These are phyloP conservation scores for Coemansia sp. DNA, from an alignment of 192 early-diverging fungal species.

Conservation along the genomic window DNA sequence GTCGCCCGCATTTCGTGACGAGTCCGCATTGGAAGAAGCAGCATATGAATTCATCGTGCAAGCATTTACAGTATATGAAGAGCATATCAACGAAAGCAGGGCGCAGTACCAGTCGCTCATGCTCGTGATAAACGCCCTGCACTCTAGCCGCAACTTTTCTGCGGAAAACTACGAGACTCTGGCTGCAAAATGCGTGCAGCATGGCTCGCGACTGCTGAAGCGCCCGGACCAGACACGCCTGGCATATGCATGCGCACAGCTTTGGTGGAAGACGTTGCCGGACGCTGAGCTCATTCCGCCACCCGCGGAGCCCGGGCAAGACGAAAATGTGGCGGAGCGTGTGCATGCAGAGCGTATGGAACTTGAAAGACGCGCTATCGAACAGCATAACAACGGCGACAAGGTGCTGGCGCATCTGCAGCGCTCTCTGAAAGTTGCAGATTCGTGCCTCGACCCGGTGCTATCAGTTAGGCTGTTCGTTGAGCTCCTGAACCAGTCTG, in stretches of 20 bases:
- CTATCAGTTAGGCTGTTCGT: slow-evolving; percentile 94
- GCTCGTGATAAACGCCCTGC: slow-evolving; percentile 84
- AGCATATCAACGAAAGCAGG: slow-evolving; percentile 90
- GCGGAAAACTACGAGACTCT: slow-evolving; percentile 95
- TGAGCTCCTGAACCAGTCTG: slow-evolving; percentile 93
- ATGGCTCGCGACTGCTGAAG: slow-evolving; percentile 88
- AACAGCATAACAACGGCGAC: slow-evolving; percentile 83
- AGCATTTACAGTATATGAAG: slow-evolving; percentile 97
- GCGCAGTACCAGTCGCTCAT: slow-evolving; percentile 90
- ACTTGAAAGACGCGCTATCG: slow-evolving; percentile 57
- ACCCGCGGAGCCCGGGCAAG: slow-evolving; percentile 50
- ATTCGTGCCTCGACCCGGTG: slow-evolving; percentile 86
- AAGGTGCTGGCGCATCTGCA: slow-evolving; percentile 89
- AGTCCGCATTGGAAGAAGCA: slow-evolving; percentile 88
- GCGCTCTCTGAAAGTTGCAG: slow-evolving; percentile 93
- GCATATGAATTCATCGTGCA: slow-evolving; percentile 97
- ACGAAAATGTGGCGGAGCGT: slow-evolving; percentile 45
- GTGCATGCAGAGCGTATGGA: slow-evolving; percentile 50
- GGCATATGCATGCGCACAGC: slow-evolving; percentile 78
- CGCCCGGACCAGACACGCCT: slow-evolving; percentile 94
- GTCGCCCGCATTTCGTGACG: slow-evolving; percentile 53
- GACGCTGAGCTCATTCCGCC: slow-evolving; percentile 52
- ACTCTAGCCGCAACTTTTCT: slow-evolving; percentile 79
- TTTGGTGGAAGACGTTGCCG: slow-evolving; percentile 84
- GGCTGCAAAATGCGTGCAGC: slow-evolving; percentile 86